These are phyloP conservation scores for Speleostelium caveatum DNA, from an alignment of 78 protist species.

Conservation along the genomic window DNA sequence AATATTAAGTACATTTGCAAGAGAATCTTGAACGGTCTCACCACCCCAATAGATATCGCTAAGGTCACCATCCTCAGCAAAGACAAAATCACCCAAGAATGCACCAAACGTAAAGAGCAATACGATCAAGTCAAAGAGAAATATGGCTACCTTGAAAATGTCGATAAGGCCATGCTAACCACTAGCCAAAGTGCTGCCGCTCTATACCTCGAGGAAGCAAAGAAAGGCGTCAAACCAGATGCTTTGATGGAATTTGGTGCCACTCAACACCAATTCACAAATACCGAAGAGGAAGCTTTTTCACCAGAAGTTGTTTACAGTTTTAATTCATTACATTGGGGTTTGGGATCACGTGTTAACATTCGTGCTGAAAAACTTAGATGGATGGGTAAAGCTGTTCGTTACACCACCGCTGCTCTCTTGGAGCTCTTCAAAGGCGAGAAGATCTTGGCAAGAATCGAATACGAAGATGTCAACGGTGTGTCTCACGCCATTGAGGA, in stretches of 20 bases:
- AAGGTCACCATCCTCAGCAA: slow-evolving; percentile 31
- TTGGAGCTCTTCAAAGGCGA: slow-evolving; percentile 58
- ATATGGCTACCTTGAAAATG: neutral
- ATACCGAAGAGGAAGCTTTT: neutral
- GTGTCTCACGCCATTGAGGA: slow-evolving; percentile 15
- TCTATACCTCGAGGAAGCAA: slow-evolving; percentile 6
- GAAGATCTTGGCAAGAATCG: slow-evolving; percentile 59
- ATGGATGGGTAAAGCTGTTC: slow-evolving; percentile 75
- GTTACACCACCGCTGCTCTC: slow-evolving; percentile 70
- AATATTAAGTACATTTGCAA: slow-evolving; percentile 47
- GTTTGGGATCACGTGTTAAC: slow-evolving; percentile 34
- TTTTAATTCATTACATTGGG: slow-evolving; percentile 71
- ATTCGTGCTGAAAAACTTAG: slow-evolving; percentile 62
- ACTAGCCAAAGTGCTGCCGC: neutral
- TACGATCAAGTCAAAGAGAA: slow-evolving; percentile 1
- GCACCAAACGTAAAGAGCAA: neutral
- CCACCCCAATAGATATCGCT: slow-evolving; percentile 54
- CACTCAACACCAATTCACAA: neutral
- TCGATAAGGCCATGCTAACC: slow-evolving; percentile 5
- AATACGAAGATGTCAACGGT: slow-evolving; percentile 39
- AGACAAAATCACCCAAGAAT: slow-evolving; percentile 31
- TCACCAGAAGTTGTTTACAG: slow-evolving; percentile 12
- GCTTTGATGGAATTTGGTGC: slow-evolving; percentile 25
- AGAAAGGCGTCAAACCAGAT: slow-evolving; percentile 33
- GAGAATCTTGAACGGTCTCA: slow-evolving; percentile 56